These are phyloP conservation scores for Nidularia sp. DNA, from an alignment of 768 basidiomycete genomes.

Conservation along the genomic window DNA sequence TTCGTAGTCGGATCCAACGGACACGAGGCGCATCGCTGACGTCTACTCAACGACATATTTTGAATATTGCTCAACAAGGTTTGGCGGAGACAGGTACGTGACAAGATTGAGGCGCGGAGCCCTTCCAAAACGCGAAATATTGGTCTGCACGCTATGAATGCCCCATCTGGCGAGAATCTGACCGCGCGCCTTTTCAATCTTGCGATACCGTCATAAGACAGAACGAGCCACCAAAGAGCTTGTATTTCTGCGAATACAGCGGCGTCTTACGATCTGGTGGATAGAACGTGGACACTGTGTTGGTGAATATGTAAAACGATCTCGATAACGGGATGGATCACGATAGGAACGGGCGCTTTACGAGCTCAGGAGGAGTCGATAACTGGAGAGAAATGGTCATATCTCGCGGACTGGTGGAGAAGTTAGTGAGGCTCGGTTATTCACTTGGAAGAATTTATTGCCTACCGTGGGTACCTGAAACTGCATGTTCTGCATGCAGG, in stretches of 20 bases:
- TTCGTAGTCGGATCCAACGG: constrained; percentile 13
- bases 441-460: no score
- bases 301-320: neutral
- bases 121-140: no score
- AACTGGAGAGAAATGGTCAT: neutral
- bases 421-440: no score
- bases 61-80: constrained; percentile 14
- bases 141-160: no score
- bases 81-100: constrained; percentile 11
- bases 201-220: no score
- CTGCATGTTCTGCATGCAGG: no score
- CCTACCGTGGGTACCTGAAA: no score
- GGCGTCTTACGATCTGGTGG: neutral
- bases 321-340: constrained; percentile 1
- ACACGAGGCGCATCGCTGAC: constrained; percentile 20
- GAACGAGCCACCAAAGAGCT: no score
- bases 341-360: constrained; percentile 1
- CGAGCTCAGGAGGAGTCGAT: neutral
- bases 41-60: constrained; percentile 24
- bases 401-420: no score
- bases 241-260: neutral
- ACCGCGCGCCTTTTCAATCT: no score
- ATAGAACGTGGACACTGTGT: neutral
- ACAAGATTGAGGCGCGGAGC: no score
- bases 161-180: no score